A percentile compares a stretch with the other conserved stretches of the same genome.
These are phyloP conservation scores for Adansonia rubrostipa DNA, from an alignment of 441 rosid species.

Conservation along the genomic window DNA sequence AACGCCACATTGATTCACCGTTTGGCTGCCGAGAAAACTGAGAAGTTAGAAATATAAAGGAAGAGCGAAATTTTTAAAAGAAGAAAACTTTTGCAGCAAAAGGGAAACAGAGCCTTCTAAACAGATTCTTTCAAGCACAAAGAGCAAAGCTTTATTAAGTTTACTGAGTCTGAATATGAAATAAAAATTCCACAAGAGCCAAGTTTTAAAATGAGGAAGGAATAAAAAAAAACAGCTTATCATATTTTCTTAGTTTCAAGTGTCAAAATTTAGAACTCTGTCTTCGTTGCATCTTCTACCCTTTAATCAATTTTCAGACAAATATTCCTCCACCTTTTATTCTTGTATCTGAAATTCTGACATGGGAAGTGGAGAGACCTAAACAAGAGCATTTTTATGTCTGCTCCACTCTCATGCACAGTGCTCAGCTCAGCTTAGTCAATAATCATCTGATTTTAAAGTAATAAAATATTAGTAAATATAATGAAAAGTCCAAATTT, in stretches of 20 bases:
- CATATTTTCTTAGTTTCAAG: constrained; percentile 31
- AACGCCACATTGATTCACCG: neutral
- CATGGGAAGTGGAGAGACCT: no score
- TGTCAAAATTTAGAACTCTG: constrained; percentile 28
- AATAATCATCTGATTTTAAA: no score
- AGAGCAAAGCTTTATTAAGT: neutral
- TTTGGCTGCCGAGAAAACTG: constrained; percentile 16
- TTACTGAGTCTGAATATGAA: neutral
- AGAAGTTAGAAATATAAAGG: neutral
- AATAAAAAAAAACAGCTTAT: constrained; percentile 34
- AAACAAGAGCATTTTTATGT: no score
- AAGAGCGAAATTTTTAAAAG: neutral
- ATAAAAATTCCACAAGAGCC: neutral
- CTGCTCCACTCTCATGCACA: no score
- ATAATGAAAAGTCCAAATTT: no score
- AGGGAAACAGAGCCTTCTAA: neutral
- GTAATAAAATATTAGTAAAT: no score
- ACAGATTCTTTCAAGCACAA: neutral
- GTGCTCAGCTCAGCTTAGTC: no score
- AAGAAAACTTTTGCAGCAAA: no score
- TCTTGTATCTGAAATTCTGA: no score
- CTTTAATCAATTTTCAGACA: neutral
- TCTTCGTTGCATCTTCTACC: constrained; percentile 36
- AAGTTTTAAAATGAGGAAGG: neutral
- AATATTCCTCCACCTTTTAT: no score